Base-by-base conservation (phyloP, 352 stramenopile genomes). In the Globisporangium cylindrosporum region DNA sequence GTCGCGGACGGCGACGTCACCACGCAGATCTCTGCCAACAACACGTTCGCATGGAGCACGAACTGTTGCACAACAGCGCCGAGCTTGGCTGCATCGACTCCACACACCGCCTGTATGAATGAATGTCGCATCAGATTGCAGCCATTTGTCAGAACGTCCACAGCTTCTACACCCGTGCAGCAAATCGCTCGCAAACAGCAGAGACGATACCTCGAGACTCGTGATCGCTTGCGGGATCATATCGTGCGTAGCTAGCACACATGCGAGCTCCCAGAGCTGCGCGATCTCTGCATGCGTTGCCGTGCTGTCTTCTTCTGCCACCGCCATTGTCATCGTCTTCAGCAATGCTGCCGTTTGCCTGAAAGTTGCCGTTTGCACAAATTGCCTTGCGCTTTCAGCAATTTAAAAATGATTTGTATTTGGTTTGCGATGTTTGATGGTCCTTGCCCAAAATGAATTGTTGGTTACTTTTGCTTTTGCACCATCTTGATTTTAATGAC, bases 221-320 rank as follows among this genome's bases (percentile, higher is more conserved):
- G 73, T 61, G 22, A 73, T 68, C 2, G 79, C 75, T 67, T 88
- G 78, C 1, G 72, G 55, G 18, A 63, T 64, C 48, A 87, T 72
- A 12, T 85, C 46, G 60, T 86, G 73, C 38, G 82, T 61, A 10
- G 69, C 59, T 4, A 92, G 60, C 27, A 84, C 51, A 32, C 74
- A 76, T n/a, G 81, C 81, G 32, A 94, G 74, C 62, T 64, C 79
- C 86, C 86, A 94, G 14, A 94, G 69, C 67, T 90, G 80, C 69
- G 68, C 66, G 64, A 82, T 59, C 51, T 83, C 77, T 4, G 29
- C 27, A 22, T 24, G n/a, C 14, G 51, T 71, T 18, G 4, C 22
- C 25, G 38, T 18, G 29, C 24, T 43, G 6, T 34, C 34, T 68
- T 48, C 58, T 20, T 29, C 54, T 15, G 4, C 27, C 43, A 43